Base-by-base conservation (phyloP, 768 basidiomycete species). In the Cystobasidiopsis lactophilus region DNA sequence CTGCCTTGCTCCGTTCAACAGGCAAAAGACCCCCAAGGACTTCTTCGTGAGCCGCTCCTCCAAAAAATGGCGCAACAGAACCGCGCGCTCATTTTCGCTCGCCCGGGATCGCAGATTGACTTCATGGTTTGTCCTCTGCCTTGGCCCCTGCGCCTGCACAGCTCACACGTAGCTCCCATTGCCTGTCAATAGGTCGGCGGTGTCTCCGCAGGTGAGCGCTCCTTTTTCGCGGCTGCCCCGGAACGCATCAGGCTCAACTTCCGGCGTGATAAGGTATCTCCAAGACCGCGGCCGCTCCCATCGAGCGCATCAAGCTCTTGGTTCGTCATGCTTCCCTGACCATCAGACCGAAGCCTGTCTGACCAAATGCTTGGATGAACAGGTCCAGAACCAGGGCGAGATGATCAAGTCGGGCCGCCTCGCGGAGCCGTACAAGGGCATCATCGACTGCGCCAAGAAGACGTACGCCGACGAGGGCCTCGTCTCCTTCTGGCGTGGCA, bases 341-440 rank as follows among this genome's bases (percentile, higher is more conserved):
- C n/a, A n/a, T n/a, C n/a, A n/a, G n/a, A n/a, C n/a, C 18, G 47
- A 27, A 30, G 7, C 35, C 46, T 21, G 35, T 27, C 27, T 50
- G 46, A 31, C 21, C n/a, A n/a, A n/a, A n/a, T n/a, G n/a, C 23
- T 18, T 38, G 18, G 21, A 27, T 30, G 26, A n/a, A 14, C 33
- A 51, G 40, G 53, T 57, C 48, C 56, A 57, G 35, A 57, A 57
- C 46, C 56, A 57, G 49, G 56, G 89, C 77, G 93, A 96, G 75
- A 98, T 96, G 93, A 93, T 96, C 75, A 96, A 96, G 77, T 86
- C 95, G 72, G 93, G 93, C 65, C 93, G 93, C 76, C 81, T 96
- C 53, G 73, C 84, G 52, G 71, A 77, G 58, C 93, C 93, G 33
- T 96, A 98, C 80, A 89, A 89, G 77, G 93, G 93, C 66, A 74